phyloP scores from a whole-genome alignment of 129 eudicot genomes.

The Tagetes erecta region DNA sequence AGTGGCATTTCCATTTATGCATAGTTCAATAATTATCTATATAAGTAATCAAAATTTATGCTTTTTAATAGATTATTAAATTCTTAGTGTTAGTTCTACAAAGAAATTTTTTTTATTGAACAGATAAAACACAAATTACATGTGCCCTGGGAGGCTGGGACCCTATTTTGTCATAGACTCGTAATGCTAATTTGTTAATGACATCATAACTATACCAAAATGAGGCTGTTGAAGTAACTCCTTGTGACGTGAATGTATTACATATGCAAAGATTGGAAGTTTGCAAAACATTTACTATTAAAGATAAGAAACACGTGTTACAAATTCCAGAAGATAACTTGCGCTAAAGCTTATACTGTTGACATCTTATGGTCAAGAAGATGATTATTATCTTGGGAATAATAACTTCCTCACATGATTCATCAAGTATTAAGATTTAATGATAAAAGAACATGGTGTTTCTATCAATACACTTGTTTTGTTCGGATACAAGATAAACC shows the following conservation, averaged over 20 bases:
- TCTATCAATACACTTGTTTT: constrained; percentile 10
- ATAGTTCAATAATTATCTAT: not conserved
- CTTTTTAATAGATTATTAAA: not conserved
- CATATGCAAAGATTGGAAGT: not conserved
- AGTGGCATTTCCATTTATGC: not conserved
- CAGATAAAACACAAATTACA: not conserved
- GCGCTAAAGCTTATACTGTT: not conserved
- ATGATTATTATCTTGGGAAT: not conserved
- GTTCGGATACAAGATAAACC: not conserved
- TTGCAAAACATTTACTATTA: not conserved
- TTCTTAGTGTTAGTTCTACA: not conserved
- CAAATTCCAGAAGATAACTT: not conserved
- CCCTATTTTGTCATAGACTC: not conserved
- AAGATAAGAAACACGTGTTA: not conserved
- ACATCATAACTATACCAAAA: constrained; percentile 9
- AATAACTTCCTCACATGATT: constrained; percentile 5
- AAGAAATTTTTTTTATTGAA: not conserved
- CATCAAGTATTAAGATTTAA: constrained; percentile 4
- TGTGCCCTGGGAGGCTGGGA: not conserved
- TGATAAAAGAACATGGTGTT: constrained; percentile 2
- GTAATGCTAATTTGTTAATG: not conserved
- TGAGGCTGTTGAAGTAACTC: constrained; percentile 19
- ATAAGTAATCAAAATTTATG: constrained; percentile 2
- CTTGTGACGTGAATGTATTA: constrained; percentile 1
- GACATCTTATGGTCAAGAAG: constrained; percentile 4